Percentiles rank a stretch among this genome's conserved stretches.
phyloP scores from a whole-genome alignment of 495 filamentous ascomycete species.

The Talaromyces adpressus region DNA sequence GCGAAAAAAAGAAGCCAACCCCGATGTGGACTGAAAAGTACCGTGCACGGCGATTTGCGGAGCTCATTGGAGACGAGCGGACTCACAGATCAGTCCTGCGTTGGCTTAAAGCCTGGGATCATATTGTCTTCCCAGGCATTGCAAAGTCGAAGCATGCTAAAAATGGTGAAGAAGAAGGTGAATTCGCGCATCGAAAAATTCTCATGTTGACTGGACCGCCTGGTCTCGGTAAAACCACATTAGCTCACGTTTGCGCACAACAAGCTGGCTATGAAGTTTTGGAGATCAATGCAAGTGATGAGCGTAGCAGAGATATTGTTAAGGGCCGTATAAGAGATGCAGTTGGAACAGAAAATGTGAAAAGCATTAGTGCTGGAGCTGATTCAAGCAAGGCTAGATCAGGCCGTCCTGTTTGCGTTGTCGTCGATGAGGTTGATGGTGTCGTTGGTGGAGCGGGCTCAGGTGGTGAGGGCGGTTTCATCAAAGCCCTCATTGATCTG shows the following conservation, averaged over 20 bases:
- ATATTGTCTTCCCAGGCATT: constrained; percentile 77
- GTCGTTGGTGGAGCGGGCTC: constrained; percentile 72
- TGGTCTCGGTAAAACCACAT: constrained; percentile 89
- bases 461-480: constrained; percentile 75
- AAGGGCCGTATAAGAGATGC: constrained; percentile 83
- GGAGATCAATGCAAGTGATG: constrained; percentile 48
- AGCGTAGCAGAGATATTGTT: constrained; percentile 63
- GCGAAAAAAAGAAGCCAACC: constrained; percentile 29
- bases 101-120: constrained; percentile 93
- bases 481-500: constrained; percentile 89
- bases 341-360: constrained; percentile 86
- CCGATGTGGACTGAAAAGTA: constrained; percentile 86
- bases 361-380: constrained; percentile 63
- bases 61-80: constrained; percentile 88
- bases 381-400: constrained; percentile 58
- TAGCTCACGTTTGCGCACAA: constrained; percentile 90
- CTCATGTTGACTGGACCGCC: constrained; percentile 85
- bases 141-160: constrained; percentile 47
- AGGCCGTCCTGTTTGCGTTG: constrained; percentile 83
- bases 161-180: constrained; percentile 42
- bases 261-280: constrained; percentile 95
- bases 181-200: constrained; percentile 73
- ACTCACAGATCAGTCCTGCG: constrained; percentile 86
- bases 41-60: constrained; percentile 83
- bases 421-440: constrained; percentile 95